Evolutionary conservation across 805 yeast genomes (phyloP).

Genomic region (Schwanniomyces vanrijiae): DNA sequence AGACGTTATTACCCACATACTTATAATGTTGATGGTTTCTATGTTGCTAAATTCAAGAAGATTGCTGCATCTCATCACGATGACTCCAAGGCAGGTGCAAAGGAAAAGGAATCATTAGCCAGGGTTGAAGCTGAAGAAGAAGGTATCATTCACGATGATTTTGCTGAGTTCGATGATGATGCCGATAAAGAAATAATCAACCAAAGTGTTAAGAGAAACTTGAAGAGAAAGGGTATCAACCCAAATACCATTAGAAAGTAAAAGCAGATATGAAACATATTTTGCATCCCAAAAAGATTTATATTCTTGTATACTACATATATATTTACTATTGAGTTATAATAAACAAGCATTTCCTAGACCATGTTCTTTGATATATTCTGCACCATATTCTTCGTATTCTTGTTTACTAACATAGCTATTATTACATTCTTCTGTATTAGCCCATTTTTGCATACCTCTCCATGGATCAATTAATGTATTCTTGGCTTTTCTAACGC

Average conservation of each 20-base stretch:
- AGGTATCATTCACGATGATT: conserved; percentile 82
- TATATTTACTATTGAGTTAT: conserved; percentile 11
- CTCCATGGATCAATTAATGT: conserved; percentile 86
- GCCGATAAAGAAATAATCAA: conserved; percentile 74
- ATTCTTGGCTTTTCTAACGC: conserved; percentile 62
- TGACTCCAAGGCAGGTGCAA: conserved; percentile 82
- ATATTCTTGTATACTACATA: conserved; percentile 8
- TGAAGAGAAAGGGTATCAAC: conserved; percentile 72
- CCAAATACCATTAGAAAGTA: conserved; percentile 42
- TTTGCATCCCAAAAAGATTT: conserved; percentile 1
- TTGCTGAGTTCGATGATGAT: conserved; percentile 74
- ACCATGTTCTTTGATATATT: conserved; percentile 83
- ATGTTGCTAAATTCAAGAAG: conserved; percentile 94
- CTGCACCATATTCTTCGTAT: conserved; percentile 87
- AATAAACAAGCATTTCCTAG: conserved; percentile 59
- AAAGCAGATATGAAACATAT: neutral
- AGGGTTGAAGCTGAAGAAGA: conserved; percentile 79
- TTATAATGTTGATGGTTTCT: conserved; percentile 97
- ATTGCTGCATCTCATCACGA: conserved; percentile 84
- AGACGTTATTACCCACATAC: conserved; percentile 98
- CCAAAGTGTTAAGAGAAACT: conserved; percentile 61
- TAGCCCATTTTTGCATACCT: conserved; percentile 86
- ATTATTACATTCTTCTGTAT: conserved; percentile 41
- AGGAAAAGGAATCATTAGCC: conserved; percentile 80
- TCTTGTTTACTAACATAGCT: conserved; percentile 65